Evolutionary conservation across 495 filamentous ascomycete species (phyloP), one percentile per base, ranked within the genome.

Genomic region (Achaetomiella virescens): DNA sequence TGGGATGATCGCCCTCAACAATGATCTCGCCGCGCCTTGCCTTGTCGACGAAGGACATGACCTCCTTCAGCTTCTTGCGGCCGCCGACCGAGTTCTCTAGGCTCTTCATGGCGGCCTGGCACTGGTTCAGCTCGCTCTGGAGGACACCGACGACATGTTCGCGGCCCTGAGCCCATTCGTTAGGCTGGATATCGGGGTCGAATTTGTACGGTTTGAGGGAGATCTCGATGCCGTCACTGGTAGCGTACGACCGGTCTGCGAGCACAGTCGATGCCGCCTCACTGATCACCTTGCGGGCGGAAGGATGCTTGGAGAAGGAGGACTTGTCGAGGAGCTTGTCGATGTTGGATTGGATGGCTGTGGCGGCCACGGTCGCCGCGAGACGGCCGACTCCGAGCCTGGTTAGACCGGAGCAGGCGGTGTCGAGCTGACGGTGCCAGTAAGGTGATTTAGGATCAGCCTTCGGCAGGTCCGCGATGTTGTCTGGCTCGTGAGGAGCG

Each of bases 141-240:
- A 99, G 70, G 0, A 91, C 81, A 11, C 77, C 81, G 53, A 81
- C 78, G 33, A 89, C 82, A 60, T 91, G 91, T 17, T 93, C 90
- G 55, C 90, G 74, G 1, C 89, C 90, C 54, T 86, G 82, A 6
- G 75, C 70, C 93, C 93, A 99, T 67, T 97, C 95, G 6, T 82
- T 75, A 20, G 89, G 87, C 59, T 96, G 88, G 44, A 97, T 84
- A 65, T 99, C 93, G 46, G 97, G 93, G 55, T 97, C 89, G 61
- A 86, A 97, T 66, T 97, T 99, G 76, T 91, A 99, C 2, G 93
- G 93, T 68, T 99, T 99, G 75, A 99, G 92, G 66, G 93, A 97
- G 65, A 97, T 97, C 70, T 99, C 93, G n/a, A 99, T 90, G 68
- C 97, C 92, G 66, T 99, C 93, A 60, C 87, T 90, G 2, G 95